Percentiles rank a stretch among this genome's conserved stretches.
These are phyloP conservation scores for Rhodotorula graminis DNA, from an alignment of 768 basidiomycete species.

Conservation along the genomic window DNA sequence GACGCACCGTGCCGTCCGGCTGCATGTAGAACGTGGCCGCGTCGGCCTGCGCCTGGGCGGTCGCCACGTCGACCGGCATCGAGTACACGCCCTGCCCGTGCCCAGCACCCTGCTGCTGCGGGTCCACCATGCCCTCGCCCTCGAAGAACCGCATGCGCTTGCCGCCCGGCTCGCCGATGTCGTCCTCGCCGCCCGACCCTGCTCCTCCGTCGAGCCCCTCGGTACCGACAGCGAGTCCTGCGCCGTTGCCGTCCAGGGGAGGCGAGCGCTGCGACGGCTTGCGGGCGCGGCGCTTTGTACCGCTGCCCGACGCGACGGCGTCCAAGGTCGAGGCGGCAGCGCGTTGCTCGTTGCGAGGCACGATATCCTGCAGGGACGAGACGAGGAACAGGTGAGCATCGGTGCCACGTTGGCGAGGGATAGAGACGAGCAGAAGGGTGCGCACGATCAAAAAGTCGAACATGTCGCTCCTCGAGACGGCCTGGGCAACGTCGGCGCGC, in stretches of 20 bases:
- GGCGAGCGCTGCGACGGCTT: not conserved
- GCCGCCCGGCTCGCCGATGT: not conserved
- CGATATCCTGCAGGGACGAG: not conserved
- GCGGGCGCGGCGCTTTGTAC: not conserved
- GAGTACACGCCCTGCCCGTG: not conserved
- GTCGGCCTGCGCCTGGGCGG: too few species aligned
- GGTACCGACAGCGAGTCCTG: not conserved
- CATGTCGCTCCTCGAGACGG: conserved; percentile 80
- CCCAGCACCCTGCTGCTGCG: not conserved
- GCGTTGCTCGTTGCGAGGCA: conserved; percentile 3
- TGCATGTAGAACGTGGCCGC: too few species aligned
- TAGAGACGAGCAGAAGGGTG: too few species aligned
- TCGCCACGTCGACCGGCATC: not conserved
- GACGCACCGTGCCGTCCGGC: not conserved
- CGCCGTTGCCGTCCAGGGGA: not conserved
- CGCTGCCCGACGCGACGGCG: not conserved
- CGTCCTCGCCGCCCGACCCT: not conserved
- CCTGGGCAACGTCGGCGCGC: conserved; percentile 62
- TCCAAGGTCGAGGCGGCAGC: not conserved
- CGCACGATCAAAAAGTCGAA: conserved; percentile 87
- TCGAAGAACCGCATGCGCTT: not conserved
- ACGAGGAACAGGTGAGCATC: too few species aligned
- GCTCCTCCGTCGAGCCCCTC: not conserved
- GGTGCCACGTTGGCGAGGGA: too few species aligned
- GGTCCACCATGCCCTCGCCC: too few species aligned